Conservation (phyloP, 2,329 filamentous ascomycete species). For the Fusarium gaditjirri region DNA sequence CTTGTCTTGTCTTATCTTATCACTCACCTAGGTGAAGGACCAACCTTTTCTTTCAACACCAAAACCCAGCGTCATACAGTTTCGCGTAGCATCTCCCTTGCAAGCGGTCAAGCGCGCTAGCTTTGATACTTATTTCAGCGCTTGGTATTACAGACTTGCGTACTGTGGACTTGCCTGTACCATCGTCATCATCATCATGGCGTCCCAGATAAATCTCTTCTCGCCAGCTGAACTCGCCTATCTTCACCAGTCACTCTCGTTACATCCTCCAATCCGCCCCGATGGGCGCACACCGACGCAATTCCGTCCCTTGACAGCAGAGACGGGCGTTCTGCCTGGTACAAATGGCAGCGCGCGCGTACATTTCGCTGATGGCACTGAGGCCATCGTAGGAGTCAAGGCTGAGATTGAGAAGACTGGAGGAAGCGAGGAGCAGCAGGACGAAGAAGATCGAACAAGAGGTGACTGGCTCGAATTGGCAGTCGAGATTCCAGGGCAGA, state of each 20-base stretch:
- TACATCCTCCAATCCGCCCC: conserved; percentile 85
- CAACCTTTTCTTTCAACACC: conserved; percentile 39
- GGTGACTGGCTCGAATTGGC: conserved; percentile 87
- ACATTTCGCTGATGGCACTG: conserved; percentile 93
- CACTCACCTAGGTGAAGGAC: conserved; percentile 47
- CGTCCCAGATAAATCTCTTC: conserved; percentile 78
- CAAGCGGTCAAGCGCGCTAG: neutral
- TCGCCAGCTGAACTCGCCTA: conserved; percentile 97
- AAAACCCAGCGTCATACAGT: conserved; percentile 26
- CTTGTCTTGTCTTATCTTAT: conserved; percentile 48
- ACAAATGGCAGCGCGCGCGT: conserved; percentile 94
- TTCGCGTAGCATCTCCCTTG: neutral
- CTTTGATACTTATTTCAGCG: neutral
- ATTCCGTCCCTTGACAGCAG: conserved; percentile 90
- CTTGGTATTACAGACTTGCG: neutral
- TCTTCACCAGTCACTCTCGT: conserved; percentile 86
- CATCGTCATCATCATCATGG: conserved; percentile 57
- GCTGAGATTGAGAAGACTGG: conserved; percentile 86
- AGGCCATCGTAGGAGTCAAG: conserved; percentile 95
- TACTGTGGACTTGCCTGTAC: neutral
- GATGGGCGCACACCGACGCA: conserved; percentile 85
- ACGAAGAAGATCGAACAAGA: conserved; percentile 55
- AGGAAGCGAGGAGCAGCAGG: conserved; percentile 50
- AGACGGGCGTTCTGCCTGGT: conserved; percentile 87
- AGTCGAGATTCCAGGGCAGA: conserved; percentile 89